These are phyloP conservation scores for Colletotrichum sidae DNA, from an alignment of 2,329 filamentous ascomycete genomes.

Conservation along the genomic window DNA sequence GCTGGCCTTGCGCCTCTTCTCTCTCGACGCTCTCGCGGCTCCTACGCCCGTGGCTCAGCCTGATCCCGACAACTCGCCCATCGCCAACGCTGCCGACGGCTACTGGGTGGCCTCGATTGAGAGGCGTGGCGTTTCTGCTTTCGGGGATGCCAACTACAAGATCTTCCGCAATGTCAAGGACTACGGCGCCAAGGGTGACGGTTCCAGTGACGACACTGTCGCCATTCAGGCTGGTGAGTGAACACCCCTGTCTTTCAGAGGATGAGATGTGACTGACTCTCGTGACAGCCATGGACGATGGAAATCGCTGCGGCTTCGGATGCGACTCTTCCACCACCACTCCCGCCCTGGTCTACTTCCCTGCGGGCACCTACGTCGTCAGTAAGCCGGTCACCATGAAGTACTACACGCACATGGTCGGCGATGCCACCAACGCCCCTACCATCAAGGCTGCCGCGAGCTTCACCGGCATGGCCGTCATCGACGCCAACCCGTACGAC, in stretches of 20 bases:
- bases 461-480: conserved; percentile 88
- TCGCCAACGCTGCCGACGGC: conserved; percentile 50
- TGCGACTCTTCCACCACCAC: conserved; percentile 88
- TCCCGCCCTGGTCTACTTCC: conserved; percentile 92
- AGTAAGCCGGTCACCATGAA: conserved; percentile 83
- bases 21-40: conserved; percentile 48
- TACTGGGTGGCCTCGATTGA: conserved; percentile 81
- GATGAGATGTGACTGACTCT: background rate
- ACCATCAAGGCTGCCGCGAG: conserved; percentile 78
- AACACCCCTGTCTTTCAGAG: too few species aligned
- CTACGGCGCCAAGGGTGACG: conserved; percentile 78
- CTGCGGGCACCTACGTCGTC: conserved; percentile 86
- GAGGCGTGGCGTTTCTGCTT: conserved; percentile 77
- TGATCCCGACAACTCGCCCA: conserved; percentile 29
- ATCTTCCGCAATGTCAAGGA: conserved; percentile 83
- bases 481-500: conserved; percentile 89
- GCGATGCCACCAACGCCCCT: conserved; percentile 79
- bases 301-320: conserved; percentile 80
- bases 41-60: conserved; percentile 42
- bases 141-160: conserved; percentile 70
- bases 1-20: conserved; percentile 56
- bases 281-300: conserved; percentile 72
- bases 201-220: conserved; percentile 81
- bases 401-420: conserved; percentile 95
- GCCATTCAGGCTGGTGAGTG: conserved; percentile 80